Evolutionary conservation across 305 asterid species (phyloP).

Genomic region (Andrographis paniculata): DNA sequence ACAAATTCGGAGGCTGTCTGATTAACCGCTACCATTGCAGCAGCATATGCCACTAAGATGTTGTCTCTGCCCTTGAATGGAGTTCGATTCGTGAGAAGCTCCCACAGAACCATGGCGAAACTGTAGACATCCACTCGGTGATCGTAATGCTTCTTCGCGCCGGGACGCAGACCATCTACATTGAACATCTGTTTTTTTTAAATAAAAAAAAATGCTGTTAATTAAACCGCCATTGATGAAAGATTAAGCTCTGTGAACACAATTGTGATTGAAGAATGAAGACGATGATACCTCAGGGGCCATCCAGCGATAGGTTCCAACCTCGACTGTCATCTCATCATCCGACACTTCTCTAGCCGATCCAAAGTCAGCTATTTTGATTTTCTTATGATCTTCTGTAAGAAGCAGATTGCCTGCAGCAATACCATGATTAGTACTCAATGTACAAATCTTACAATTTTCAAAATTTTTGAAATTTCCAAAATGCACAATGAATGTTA

Average conservation of each 20-base stretch:
- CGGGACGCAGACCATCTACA: conserved; percentile 25
- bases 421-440: too few species aligned
- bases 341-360: conserved; percentile 48
- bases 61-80: conserved; percentile 49
- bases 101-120: conserved; percentile 62
- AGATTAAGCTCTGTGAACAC: background rate
- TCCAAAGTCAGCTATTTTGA: conserved; percentile 62
- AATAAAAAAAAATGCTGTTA: too few species aligned
- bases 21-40: conserved; percentile 50
- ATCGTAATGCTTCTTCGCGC: conserved; percentile 45
- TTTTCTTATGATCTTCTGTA: conserved; percentile 35
- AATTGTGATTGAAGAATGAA: background rate
- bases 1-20: too few species aligned
- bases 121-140: conserved; percentile 67
- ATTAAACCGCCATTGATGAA: too few species aligned
- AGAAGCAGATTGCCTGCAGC: conserved; percentile 59
- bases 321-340: conserved; percentile 56
- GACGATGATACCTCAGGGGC: conserved; percentile 83
- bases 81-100: conserved; percentile 45
- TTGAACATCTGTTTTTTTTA: conserved; percentile 44
- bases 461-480: too few species aligned
- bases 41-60: conserved; percentile 51
- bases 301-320: conserved; percentile 76
- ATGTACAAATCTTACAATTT: too few species aligned
- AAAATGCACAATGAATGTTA: too few species aligned